A percentile compares a stretch with the other conserved stretches of the same genome.
Evolutionary conservation across 352 stramenopile genomes (phyloP).

Genomic region (Thraustochytrium sp.): DNA sequence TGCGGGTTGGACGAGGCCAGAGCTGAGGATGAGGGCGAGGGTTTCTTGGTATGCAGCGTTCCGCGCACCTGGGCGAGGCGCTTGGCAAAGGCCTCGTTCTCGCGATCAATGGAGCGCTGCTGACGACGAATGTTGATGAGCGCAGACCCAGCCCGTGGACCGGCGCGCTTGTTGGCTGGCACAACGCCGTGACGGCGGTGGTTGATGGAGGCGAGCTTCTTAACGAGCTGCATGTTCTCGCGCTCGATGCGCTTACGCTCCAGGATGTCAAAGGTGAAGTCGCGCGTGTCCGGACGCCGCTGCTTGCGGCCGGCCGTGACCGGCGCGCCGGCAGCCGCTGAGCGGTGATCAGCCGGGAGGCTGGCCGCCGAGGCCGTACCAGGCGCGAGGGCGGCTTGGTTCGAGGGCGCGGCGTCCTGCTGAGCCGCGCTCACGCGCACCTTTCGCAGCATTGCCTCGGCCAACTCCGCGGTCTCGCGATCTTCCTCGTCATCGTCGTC

Average conservation of each 20-base stretch:
- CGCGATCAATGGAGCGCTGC: not conserved
- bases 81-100: slow-evolving; percentile 12
- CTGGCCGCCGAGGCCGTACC: too few relatives aligned
- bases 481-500: slow-evolving; percentile 9
- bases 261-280: slow-evolving; percentile 27
- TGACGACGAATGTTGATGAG: not conserved
- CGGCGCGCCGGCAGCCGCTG: too few relatives aligned
- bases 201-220: not conserved
- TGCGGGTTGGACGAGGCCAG: too few relatives aligned
- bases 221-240: not conserved
- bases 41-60: not conserved
- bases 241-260: not conserved
- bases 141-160: not conserved
- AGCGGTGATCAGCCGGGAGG: too few relatives aligned
- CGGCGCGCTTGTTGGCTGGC: not conserved
- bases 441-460: not conserved
- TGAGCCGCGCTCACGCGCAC: not conserved
- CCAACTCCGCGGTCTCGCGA: not conserved
- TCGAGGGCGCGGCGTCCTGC: too few relatives aligned
- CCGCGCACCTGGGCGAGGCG: not conserved
- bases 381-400: too few relatives aligned
- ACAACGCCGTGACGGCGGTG: not conserved
- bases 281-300: not conserved
- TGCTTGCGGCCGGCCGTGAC: not conserved
- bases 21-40: not conserved